Evolutionary conservation across 352 stramenopile species (phyloP), one percentile per base, ranked within the genome.

Genomic region (Pythium volutum): DNA sequence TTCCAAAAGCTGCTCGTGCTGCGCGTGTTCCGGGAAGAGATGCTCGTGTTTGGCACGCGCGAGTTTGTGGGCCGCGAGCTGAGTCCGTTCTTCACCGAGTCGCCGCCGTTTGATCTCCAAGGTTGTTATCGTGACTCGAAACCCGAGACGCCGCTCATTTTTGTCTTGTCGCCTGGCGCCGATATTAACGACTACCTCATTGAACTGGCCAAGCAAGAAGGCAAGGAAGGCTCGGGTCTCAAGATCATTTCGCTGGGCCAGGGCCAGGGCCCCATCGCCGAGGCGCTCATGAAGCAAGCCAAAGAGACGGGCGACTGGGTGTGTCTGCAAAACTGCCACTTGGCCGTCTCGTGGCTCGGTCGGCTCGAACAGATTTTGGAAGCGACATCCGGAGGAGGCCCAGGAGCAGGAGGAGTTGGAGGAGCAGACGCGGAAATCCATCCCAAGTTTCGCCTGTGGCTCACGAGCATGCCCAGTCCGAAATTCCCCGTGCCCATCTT

Each of bases 171-270:
- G 2, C 94, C 88, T n/a, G 93, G 93, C n/a, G 96, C 93, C 0
- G 93, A 98, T 65, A 95, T 97, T 46, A 98, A 94, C 38, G 89
- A 98, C 62, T 98, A 98, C 53, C 71, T 98, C 4, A 66, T 98
- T 18, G 81, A 97, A 97, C 93, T 93, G 14, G 96, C 93, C 11
- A 96, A 96, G 52, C 92, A 98, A 87, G 84, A 91, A 34, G 81
- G 71, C n/a, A 96, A 95, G 59, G 88, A 95, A 47, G 84, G 88
- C 10, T 68, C 78, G 0, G 85, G 36, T n/a, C 75, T 98, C 39
- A 94, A 96, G 59, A 93, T 96, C 0, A 97, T 98, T n/a, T 97
- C 94, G 18, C 62, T 98, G 31, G 94, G 93, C 0, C 94, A 98
- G 70, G 94, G 94, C 14, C 94, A 98, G 63, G 94, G 93, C 2